Conservation (phyloP, 208 protist species). For the Leishmania martiniquensis region DNA sequence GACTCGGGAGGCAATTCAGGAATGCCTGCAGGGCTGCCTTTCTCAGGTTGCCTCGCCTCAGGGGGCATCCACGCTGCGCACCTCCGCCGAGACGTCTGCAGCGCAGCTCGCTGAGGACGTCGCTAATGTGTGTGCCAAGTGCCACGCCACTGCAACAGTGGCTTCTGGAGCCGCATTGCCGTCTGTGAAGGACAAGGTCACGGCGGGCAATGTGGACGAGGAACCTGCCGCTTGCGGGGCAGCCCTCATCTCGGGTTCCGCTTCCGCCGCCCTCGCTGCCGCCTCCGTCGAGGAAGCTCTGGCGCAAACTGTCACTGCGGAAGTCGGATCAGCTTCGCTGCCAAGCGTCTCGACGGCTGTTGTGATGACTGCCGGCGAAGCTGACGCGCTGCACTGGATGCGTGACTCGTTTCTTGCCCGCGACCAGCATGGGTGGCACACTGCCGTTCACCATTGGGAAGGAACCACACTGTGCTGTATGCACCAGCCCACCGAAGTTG, state of each 20-base stretch:
- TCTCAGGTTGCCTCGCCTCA: slow-evolving; percentile 15
- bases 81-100: slow-evolving; percentile 16
- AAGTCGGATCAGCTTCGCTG: slow-evolving; percentile 3
- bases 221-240: not conserved
- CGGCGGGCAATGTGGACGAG: not conserved
- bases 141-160: not conserved
- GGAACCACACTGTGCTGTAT: slow-evolving; percentile 24
- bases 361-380: not conserved
- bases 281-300: slow-evolving; percentile 17
- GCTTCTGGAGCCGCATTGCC: not conserved
- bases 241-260: not conserved
- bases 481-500: slow-evolving; percentile 15
- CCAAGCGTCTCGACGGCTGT: not conserved
- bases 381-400: slow-evolving; percentile 25
- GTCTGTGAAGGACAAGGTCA: not conserved
- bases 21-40: slow-evolving; percentile 21
- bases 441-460: not conserved
- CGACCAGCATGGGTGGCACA: slow-evolving; percentile 24
- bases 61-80: slow-evolving; percentile 21
- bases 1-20: slow-evolving; percentile 6
- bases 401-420: slow-evolving; percentile 17
- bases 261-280: not conserved
- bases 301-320: not conserved
- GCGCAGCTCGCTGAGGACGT: slow-evolving; percentile 27
- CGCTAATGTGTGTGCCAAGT: not conserved